phyloP scores from a whole-genome alignment of 768 basidiomycete genomes.

The Hygrocybe punicea region DNA sequence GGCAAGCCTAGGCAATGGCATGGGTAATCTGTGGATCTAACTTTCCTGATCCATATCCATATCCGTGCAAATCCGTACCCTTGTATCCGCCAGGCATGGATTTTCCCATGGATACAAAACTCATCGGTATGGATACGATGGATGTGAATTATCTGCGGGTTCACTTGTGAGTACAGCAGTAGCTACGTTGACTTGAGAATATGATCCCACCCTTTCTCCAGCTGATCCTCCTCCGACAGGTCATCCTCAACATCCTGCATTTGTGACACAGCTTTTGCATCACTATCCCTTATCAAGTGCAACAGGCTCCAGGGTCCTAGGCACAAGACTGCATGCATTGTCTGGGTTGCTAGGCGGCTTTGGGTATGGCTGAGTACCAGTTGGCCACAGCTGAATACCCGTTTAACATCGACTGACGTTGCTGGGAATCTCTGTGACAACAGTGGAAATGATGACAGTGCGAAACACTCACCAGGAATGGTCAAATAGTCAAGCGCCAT shows the following conservation, averaged over 20 bases:
- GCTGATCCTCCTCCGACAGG: constrained; percentile 3
- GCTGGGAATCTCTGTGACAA: constrained; percentile 14
- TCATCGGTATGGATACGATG: neutral
- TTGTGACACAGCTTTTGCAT: neutral
- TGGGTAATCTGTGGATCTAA: neutral
- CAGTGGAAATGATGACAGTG: neutral
- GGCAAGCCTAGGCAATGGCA: neutral
- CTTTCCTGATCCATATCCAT: neutral
- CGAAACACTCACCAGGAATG: constrained; percentile 17
- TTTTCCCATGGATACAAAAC: neutral
- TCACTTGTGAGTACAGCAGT: constrained; percentile 20
- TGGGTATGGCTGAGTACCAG: constrained; percentile 18
- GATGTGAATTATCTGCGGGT: neutral
- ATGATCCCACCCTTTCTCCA: neutral
- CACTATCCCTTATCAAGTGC: constrained; percentile 3
- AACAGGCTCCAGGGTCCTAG: constrained; percentile 17
- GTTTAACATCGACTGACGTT: constrained; percentile 32
- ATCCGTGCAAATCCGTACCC: neutral
- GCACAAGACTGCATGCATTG: constrained; percentile 20
- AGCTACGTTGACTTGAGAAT: constrained; percentile 12
- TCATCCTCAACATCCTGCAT: neutral
- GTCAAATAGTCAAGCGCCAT: constrained; percentile 29
- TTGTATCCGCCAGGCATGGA: neutral
- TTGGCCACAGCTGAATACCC: constrained; percentile 22
- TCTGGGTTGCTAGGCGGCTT: constrained; percentile 17